Evolutionary conservation across 2,329 filamentous ascomycete species (phyloP).

Genomic region (Microdochium nivale): DNA sequence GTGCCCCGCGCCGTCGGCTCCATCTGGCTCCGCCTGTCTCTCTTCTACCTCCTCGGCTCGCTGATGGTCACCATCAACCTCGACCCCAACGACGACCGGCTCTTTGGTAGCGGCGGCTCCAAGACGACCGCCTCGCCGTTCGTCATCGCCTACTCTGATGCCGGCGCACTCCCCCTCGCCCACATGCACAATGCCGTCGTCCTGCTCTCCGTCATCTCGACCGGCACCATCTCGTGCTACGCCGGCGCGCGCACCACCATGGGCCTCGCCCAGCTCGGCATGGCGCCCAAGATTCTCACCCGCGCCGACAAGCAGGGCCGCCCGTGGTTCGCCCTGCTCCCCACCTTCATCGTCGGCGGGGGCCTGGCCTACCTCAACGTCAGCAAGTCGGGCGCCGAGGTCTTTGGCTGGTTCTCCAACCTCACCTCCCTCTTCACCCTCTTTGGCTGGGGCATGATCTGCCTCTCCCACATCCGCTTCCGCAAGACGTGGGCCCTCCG

Average conservation of each 20-base stretch:
- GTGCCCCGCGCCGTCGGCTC: slow-evolving; percentile 34
- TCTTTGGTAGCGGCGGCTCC: slow-evolving; percentile 30
- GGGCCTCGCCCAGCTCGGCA: slow-evolving; percentile 30
- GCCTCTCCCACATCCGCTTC: slow-evolving; percentile 32
- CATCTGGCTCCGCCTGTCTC: slow-evolving; percentile 33
- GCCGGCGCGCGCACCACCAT: slow-evolving; percentile 32
- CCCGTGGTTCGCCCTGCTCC: slow-evolving; percentile 29
- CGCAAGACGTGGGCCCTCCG: slow-evolving; percentile 29
- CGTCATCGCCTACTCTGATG: slow-evolving; percentile 32
- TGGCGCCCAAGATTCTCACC: slow-evolving; percentile 27
- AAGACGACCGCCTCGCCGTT: slow-evolving; percentile 31
- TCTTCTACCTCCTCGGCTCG: slow-evolving; percentile 35
- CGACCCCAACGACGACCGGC: slow-evolving; percentile 24
- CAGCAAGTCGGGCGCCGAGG: slow-evolving; percentile 26
- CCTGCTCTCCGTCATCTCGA: slow-evolving; percentile 34
- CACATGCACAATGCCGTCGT: slow-evolving; percentile 41
- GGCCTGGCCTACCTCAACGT: slow-evolving; percentile 34
- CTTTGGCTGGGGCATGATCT: slow-evolving; percentile 34
- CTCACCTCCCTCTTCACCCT: slow-evolving; percentile 34
- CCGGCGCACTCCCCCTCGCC: slow-evolving; percentile 27
- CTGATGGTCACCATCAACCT: slow-evolving; percentile 35
- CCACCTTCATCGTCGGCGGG: slow-evolving; percentile 41
- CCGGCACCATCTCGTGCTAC: slow-evolving; percentile 33
- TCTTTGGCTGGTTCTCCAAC: slow-evolving; percentile 38
- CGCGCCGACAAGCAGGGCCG: slow-evolving; percentile 25